Evolutionary conservation across 2,329 filamentous ascomycete genomes (phyloP).

Genomic region (Thelonectria olida): DNA sequence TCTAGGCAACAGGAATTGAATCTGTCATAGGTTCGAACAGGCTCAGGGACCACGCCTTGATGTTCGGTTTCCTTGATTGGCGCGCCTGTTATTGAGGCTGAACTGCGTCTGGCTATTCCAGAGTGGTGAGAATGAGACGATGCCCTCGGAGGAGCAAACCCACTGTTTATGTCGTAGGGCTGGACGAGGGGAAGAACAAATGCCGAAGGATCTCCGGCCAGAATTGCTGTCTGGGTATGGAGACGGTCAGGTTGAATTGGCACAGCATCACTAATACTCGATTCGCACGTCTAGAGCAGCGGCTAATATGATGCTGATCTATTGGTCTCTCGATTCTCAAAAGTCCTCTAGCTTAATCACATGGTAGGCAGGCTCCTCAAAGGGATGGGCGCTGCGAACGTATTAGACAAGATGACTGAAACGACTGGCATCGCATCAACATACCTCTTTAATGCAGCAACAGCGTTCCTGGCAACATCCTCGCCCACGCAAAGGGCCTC

Average conservation of each 20-base stretch:
- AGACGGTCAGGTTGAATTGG: no score
- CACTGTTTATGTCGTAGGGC: neutral
- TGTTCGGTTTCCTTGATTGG: neutral
- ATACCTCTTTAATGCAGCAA: constrained; percentile 71
- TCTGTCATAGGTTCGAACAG: neutral
- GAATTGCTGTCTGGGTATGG: no score
- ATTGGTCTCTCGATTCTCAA: no score
- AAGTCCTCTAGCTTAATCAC: constrained; percentile 27
- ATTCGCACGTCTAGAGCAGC: no score
- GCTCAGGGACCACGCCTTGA: neutral
- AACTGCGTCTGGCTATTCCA: neutral
- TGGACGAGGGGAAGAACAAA: no score
- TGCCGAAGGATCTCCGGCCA: no score
- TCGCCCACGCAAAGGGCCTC: constrained; percentile 70
- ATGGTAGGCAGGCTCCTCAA: constrained; percentile 28
- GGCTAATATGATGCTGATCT: no score
- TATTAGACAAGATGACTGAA: neutral
- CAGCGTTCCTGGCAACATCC: constrained; percentile 63
- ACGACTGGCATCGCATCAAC: constrained; percentile 28
- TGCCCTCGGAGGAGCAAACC: no score
- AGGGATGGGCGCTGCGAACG: constrained; percentile 36
- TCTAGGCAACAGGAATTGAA: neutral
- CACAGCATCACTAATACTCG: neutral
- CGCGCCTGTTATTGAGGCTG: neutral
- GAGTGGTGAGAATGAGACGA: no score